Evolutionary conservation across 768 basidiomycete species (phyloP), one percentile per base, ranked within the genome.

Genomic region (Mycena sanguinolenta): DNA sequence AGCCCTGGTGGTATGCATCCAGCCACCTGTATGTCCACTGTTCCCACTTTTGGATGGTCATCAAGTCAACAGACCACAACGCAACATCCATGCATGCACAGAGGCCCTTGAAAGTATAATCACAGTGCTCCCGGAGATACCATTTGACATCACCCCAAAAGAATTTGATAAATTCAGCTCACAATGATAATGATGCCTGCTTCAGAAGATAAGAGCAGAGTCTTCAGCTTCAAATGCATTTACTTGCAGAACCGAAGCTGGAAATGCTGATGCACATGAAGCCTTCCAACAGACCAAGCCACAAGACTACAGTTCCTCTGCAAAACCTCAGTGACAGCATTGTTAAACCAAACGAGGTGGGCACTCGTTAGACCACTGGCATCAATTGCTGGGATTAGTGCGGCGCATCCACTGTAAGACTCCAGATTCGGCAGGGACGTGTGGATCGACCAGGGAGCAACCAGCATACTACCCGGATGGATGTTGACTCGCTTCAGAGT

Each of bases 31-130:
- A 52, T 1, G 50, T 52, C 10, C 50, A 27, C 3, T 12, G 50
- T 16, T 52, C 50, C 50, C 50, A 52, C 25, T 52, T 52, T 16
- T 19, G 50, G 27, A 52, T 52, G 50, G 50, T 52, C 50, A 52
- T 52, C 16, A 27, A 13, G 50, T 52, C 50, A 14, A 52, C 50
- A 3, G 50, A 52, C 3, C 50, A 27, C 4, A 52, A 27, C 12
- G 50, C 50, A 0, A 27, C 50, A 19, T 52, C 50, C 25, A 52
- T 52, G 1, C 27, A 27, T 12, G 8, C 10, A 2, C 50, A 27
- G 16, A 52, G 50, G 23, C 50, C 50, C 0, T 52, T 27, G 13
- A 52, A 28, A 13, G 50, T 52, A 27, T 52, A 52, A 28, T 52
- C 50, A 52, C 50, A 52, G 6, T 52, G 50, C 13, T 52, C 14